Percentiles rank a stretch among this genome's conserved stretches.
Conservation (phyloP, 441 rosid genomes). For the Gossypium trilobum region DNA sequence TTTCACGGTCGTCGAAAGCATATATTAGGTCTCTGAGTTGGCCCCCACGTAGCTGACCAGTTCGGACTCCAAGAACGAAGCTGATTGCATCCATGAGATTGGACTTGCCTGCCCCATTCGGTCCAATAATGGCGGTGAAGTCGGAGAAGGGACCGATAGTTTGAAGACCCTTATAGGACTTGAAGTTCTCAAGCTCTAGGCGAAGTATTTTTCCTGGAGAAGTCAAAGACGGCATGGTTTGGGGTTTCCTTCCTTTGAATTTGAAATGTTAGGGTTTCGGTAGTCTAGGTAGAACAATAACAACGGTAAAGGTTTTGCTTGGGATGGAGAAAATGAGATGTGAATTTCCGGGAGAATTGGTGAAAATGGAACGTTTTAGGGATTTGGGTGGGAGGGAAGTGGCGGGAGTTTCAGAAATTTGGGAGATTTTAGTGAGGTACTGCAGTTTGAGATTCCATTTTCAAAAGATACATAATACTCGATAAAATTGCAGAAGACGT, state of each 20-base stretch:
- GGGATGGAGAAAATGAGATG: neutral
- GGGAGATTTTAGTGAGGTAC: neutral
- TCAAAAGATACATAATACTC: neutral
- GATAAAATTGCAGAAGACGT: neutral
- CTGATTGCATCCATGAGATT: conserved; percentile 98
- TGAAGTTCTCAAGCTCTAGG: conserved; percentile 90
- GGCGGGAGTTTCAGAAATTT: conserved; percentile 9
- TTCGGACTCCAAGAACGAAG: conserved; percentile 96
- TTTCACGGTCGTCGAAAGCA: conserved; percentile 85
- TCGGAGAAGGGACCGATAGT: conserved; percentile 84
- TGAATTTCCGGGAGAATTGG: conserved; percentile 4
- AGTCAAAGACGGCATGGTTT: conserved; percentile 54
- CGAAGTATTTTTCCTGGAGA: conserved; percentile 72
- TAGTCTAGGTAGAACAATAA: neutral
- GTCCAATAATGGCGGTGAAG: conserved; percentile 96
- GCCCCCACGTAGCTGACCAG: conserved; percentile 91
- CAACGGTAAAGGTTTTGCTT: neutral
- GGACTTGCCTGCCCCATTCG: conserved; percentile 95
- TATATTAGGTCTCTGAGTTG: conserved; percentile 93
- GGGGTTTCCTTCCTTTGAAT: neutral
- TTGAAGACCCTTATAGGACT: conserved; percentile 88
- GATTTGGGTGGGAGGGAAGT: neutral
- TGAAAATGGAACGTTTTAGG: neutral
- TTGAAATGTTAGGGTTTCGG: neutral
- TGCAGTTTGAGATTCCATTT: neutral